Percentiles rank a stretch among this genome's conserved stretches.
phyloP scores from a whole-genome alignment of 2,329 filamentous ascomycete species.

The Cladosporium sp. region DNA sequence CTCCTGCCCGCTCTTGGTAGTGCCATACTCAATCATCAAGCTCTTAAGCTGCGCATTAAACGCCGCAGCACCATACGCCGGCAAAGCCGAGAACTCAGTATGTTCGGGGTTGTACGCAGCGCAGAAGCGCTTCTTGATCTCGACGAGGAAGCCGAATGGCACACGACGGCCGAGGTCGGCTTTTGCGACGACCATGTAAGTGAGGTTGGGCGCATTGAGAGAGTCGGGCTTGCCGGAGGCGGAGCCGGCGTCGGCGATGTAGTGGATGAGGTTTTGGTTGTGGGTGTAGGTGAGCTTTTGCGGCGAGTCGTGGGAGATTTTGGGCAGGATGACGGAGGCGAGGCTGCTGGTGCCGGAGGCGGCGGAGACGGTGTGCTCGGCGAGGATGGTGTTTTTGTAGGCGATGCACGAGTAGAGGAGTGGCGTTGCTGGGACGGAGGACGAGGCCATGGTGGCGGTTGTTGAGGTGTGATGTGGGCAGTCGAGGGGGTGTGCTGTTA shows the following conservation, averaged over 20 bases:
- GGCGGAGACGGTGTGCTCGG: slow-evolving; percentile 87
- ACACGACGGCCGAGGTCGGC: slow-evolving; percentile 80
- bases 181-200: slow-evolving; percentile 87
- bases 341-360: slow-evolving; percentile 82
- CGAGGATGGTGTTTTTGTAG: slow-evolving; percentile 86
- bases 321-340: slow-evolving; percentile 90
- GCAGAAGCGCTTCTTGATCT: slow-evolving; percentile 87
- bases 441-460: slow-evolving; percentile 38
- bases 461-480: neutral
- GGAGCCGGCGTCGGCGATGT: slow-evolving; percentile 72
- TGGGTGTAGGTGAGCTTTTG: slow-evolving; percentile 90
- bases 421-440: slow-evolving; percentile 39
- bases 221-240: slow-evolving; percentile 33
- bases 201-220: slow-evolving; percentile 68
- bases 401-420: slow-evolving; percentile 75
- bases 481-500: neutral
- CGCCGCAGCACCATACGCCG: slow-evolving; percentile 83
- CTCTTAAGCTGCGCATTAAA: slow-evolving; percentile 80
- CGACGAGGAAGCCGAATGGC: slow-evolving; percentile 88
- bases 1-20: slow-evolving; percentile 70
- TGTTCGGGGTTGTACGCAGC: slow-evolving; percentile 64
- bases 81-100: slow-evolving; percentile 75
- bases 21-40: slow-evolving; percentile 83
- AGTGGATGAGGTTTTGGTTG: slow-evolving; percentile 90
- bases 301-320: slow-evolving; percentile 77